phyloP scores from a whole-genome alignment of 2,329 filamentous ascomycete species.

The Epichloe aotearoae region DNA sequence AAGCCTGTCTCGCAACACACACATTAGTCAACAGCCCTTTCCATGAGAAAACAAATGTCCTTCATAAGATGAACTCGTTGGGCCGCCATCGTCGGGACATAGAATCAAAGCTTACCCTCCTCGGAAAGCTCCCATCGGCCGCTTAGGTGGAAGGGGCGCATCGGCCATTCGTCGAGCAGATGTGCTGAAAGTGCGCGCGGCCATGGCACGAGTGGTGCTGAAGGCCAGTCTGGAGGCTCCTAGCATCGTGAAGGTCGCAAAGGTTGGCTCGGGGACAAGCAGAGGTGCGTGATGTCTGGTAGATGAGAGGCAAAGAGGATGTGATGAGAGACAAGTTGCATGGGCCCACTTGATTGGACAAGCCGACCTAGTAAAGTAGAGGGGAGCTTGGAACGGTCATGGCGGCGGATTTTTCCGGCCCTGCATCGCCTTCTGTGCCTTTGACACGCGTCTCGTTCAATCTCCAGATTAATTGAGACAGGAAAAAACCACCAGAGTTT shows the following conservation, averaged over 20 bases:
- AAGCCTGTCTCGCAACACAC: constrained; percentile 39
- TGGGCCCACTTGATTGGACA: constrained; percentile 9
- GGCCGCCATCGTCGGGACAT: constrained; percentile 2
- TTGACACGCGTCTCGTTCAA: neutral
- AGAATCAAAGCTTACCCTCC: constrained; percentile 37
- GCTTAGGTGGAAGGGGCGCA: constrained; percentile 39
- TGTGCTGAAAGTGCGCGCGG: constrained; percentile 34
- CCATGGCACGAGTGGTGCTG: constrained; percentile 24
- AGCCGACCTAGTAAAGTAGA: neutral
- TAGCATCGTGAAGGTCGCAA: constrained; percentile 22
- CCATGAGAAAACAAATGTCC: neutral
- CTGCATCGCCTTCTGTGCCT: no score
- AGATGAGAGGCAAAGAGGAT: constrained; percentile 1
- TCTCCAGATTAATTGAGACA: no score
- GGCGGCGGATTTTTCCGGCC: constrained; percentile 10
- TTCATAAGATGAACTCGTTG: no score
- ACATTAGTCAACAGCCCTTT: neutral
- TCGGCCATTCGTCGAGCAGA: constrained; percentile 32
- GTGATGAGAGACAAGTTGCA: no score
- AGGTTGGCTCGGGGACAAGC: neutral
- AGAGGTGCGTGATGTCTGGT: neutral
- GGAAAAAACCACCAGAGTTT: no score
- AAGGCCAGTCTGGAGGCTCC: constrained; percentile 30
- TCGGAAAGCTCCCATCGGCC: constrained; percentile 47
- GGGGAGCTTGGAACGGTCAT: neutral